A percentile compares a stretch with the other conserved stretches of the same genome.
phyloP scores from a whole-genome alignment of 352 stramenopile species.

The Aphanomyces invadans region DNA sequence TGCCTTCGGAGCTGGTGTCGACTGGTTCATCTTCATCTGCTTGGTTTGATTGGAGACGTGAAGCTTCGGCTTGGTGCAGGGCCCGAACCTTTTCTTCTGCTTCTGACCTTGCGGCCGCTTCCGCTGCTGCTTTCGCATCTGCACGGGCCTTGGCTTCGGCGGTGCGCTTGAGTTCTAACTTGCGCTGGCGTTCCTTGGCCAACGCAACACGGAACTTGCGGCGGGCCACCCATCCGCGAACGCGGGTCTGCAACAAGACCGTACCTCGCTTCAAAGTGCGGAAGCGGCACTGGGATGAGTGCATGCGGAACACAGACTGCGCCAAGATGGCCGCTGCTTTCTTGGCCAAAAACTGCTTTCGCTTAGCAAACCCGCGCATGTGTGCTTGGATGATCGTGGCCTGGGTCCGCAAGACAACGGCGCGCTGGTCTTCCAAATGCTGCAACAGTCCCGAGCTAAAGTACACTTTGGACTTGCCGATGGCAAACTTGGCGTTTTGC shows the following conservation, averaged over 20 bases:
- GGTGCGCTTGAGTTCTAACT: not conserved
- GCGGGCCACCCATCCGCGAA: not conserved
- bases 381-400: slow-evolving; percentile 72
- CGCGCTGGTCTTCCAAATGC: slow-evolving; percentile 80
- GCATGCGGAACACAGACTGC: slow-evolving; percentile 41
- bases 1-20: slow-evolving; percentile 13
- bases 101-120: not conserved
- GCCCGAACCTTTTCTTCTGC: not conserved
- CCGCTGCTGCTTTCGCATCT: not conserved
- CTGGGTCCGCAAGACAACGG: slow-evolving; percentile 62
- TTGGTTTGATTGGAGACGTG: not conserved
- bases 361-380: slow-evolving; percentile 49
- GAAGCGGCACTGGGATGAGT: slow-evolving; percentile 38
- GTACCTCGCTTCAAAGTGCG: slow-evolving; percentile 36
- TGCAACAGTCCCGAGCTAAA: slow-evolving; percentile 87
- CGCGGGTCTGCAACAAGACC: slow-evolving; percentile 47
- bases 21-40: not conserved
- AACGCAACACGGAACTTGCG: slow-evolving; percentile 5
- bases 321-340: slow-evolving; percentile 41
- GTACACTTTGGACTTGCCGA: slow-evolving; percentile 76
- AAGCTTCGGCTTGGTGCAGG: not conserved
- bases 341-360: slow-evolving; percentile 46
- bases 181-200: not conserved
- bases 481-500: slow-evolving; percentile 72
- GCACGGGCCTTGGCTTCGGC: slow-evolving; percentile 11